phyloP scores from a whole-genome alignment of 768 basidiomycete genomes.

The Boletus rubropictus region DNA sequence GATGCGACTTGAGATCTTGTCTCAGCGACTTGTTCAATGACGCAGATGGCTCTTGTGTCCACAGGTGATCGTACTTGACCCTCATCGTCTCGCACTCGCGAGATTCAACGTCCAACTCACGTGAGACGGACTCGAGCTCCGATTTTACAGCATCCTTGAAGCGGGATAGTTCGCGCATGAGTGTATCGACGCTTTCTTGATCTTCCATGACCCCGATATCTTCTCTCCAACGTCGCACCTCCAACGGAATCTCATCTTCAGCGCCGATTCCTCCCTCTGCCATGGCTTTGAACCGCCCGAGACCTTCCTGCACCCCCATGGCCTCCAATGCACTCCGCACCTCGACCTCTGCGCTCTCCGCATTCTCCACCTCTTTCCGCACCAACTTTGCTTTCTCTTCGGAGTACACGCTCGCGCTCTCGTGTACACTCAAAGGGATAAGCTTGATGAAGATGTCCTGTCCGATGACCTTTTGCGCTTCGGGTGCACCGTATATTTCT shows the following conservation, averaged over 20 bases:
- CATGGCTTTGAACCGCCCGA: constrained; percentile 65
- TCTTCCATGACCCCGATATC: constrained; percentile 69
- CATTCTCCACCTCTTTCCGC: constrained; percentile 81
- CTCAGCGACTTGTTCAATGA: constrained; percentile 64
- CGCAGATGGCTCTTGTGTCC: constrained; percentile 82
- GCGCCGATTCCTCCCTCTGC: constrained; percentile 58
- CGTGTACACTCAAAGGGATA: constrained; percentile 90
- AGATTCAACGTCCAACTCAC: constrained; percentile 75
- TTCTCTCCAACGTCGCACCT: constrained; percentile 68
- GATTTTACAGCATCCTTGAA: constrained; percentile 53
- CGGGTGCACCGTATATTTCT: constrained; percentile 84
- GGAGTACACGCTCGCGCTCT: constrained; percentile 92
- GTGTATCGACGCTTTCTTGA: constrained; percentile 57
- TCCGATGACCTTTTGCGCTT: constrained; percentile 93
- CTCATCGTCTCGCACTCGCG: constrained; percentile 85
- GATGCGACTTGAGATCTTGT: constrained; percentile 74
- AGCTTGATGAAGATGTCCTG: constrained; percentile 83
- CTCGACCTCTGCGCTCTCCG: constrained; percentile 79
- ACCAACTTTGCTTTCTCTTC: constrained; percentile 98
- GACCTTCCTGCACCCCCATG: constrained; percentile 68
- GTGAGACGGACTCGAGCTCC: constrained; percentile 56
- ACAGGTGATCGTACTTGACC: constrained; percentile 80
- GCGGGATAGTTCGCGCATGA: constrained; percentile 52
- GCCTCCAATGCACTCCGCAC: constrained; percentile 73
- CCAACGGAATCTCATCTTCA: constrained; percentile 62